Evolutionary conservation across 1,139 yeast species (phyloP).

Genomic region (Blastobotrys serpentis): DNA sequence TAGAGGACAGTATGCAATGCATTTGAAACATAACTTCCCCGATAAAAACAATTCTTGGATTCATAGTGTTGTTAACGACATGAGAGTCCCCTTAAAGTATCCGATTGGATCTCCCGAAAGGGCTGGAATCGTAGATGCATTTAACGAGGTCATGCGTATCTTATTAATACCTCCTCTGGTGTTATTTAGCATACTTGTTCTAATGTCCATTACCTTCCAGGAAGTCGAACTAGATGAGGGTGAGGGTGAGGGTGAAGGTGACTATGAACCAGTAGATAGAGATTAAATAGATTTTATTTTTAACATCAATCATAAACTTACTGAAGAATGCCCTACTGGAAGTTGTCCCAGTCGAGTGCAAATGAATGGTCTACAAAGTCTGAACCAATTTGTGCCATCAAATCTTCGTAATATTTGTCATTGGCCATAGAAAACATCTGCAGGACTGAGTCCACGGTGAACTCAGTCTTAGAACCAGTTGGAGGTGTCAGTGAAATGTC

Average conservation of each 20-base stretch:
- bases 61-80: slow-evolving; percentile 18
- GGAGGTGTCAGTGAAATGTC: neutral
- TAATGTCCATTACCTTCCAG: slow-evolving; percentile 16
- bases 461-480: neutral
- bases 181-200: slow-evolving; percentile 18
- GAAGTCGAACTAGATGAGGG: slow-evolving; percentile 17
- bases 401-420: slow-evolving; percentile 22
- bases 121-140: slow-evolving; percentile 16
- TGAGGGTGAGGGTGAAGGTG: neutral
- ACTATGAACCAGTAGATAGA: slow-evolving; percentile 7
- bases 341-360: neutral
- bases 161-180: slow-evolving; percentile 20
- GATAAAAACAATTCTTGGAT: slow-evolving; percentile 16
- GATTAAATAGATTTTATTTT: slow-evolving; percentile 1
- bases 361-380: slow-evolving; percentile 1
- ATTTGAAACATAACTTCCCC: slow-evolving; percentile 15
- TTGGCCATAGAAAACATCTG: slow-evolving; percentile 24
- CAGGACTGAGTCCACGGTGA: slow-evolving; percentile 20
- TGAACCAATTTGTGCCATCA: slow-evolving; percentile 22
- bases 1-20: slow-evolving; percentile 19
- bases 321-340: neutral
- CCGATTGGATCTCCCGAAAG: slow-evolving; percentile 20
- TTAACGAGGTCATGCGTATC: slow-evolving; percentile 20
- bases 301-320: neutral
- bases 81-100: slow-evolving; percentile 18